Conservation (phyloP, 129 eudicot genomes). For the sunflower (Helianthus annuus) region DNA sequence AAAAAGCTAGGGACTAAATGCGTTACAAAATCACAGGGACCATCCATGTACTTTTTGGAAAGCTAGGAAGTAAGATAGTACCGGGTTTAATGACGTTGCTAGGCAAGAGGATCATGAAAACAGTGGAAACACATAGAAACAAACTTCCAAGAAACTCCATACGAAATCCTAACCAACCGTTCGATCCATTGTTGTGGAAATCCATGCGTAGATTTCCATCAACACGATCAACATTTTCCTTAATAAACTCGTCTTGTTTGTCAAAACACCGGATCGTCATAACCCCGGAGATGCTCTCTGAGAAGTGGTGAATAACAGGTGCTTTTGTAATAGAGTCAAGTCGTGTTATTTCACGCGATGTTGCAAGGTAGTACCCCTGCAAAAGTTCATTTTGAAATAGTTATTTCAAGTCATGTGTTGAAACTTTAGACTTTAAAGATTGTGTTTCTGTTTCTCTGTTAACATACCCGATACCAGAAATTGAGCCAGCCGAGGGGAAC, state of each 20-base stretch:
- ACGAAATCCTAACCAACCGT: conserved; percentile 79
- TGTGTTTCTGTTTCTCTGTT: background rate
- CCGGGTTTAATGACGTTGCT: conserved; percentile 56
- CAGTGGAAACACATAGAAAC: conserved; percentile 53
- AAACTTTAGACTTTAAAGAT: too few species aligned
- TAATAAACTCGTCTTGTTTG: conserved; percentile 52
- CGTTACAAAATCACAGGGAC: too few species aligned
- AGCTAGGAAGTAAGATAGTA: conserved; percentile 11
- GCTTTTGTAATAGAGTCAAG: conserved; percentile 74
- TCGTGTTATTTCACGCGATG: conserved; percentile 73
- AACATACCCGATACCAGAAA: conserved; percentile 74
- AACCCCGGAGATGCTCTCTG: conserved; percentile 69
- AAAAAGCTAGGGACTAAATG: too few species aligned
- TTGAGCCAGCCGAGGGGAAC: conserved; percentile 72
- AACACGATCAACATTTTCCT: conserved; percentile 51
- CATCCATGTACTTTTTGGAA: too few species aligned
- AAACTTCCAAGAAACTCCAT: conserved; percentile 63
- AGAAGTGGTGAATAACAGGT: conserved; percentile 66
- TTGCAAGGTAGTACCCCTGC: conserved; percentile 67
- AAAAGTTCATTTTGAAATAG: background rate
- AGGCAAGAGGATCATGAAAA: conserved; percentile 62
- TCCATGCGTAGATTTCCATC: conserved; percentile 61
- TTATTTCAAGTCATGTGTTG: background rate
- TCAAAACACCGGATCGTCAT: conserved; percentile 58
- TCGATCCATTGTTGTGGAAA: conserved; percentile 65